These are phyloP conservation scores for Fusarium transvaalense DNA, from an alignment of 2,329 filamentous ascomycete genomes.

Conservation along the genomic window DNA sequence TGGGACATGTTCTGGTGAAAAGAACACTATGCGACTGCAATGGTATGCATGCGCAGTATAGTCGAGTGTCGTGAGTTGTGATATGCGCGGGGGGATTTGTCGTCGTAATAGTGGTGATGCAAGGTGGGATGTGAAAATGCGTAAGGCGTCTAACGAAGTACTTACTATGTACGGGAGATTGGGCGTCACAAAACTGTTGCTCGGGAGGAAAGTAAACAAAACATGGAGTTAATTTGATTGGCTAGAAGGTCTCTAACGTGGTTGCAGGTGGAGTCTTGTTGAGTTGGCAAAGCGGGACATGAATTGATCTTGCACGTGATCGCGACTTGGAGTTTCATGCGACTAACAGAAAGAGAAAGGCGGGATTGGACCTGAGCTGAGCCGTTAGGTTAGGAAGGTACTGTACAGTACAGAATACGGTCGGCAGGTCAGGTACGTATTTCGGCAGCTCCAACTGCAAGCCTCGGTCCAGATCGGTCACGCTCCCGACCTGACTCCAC, in stretches of 20 bases:
- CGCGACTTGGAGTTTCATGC: slow-evolving; percentile 3
- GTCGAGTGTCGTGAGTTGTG: slow-evolving; percentile 1
- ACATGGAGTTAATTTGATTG: slow-evolving; percentile 44
- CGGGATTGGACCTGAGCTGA: too few species aligned
- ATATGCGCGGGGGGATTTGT: slow-evolving; percentile 11
- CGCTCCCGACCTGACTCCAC: slow-evolving; percentile 48
- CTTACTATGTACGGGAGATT: slow-evolving; percentile 36
- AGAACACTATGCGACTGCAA: slow-evolving; percentile 34
- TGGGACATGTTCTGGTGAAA: slow-evolving; percentile 75
- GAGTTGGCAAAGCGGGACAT: slow-evolving; percentile 24
- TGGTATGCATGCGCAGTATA: slow-evolving; percentile 26
- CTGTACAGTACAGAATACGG: too few species aligned
- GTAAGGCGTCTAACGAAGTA: slow-evolving; percentile 34
- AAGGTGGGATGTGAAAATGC: slow-evolving; percentile 40
- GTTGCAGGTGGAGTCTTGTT: slow-evolving; percentile 27
- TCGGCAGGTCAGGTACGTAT: slow-evolving; percentile 35
- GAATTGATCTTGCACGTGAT: slow-evolving; percentile 30
- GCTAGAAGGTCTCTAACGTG: slow-evolving; percentile 9
- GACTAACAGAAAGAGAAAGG: not conserved
- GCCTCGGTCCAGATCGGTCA: slow-evolving; percentile 52
- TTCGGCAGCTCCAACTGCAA: slow-evolving; percentile 31
- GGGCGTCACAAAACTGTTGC: slow-evolving; percentile 52
- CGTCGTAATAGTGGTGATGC: slow-evolving; percentile 31
- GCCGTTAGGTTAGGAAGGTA: too few species aligned
- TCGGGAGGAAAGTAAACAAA: slow-evolving; percentile 61